A percentile compares a stretch with the other conserved stretches of the same genome.
Conservation (phyloP, 306 rosid genomes). For the Sicyos edulis region DNA sequence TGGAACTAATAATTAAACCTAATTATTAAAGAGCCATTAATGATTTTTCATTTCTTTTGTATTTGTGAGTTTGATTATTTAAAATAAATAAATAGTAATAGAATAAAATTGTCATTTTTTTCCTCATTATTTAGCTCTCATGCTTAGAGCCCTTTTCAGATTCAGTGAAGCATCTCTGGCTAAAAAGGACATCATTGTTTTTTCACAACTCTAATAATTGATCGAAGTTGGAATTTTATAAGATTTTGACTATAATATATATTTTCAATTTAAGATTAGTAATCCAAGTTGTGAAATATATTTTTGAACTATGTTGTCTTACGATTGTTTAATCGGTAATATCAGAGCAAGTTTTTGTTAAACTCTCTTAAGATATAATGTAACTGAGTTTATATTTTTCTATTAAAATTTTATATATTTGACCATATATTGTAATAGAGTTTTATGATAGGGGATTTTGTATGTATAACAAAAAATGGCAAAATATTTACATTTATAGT, state of each 20-base stretch:
- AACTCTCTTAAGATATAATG: too few species aligned
- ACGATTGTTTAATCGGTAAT: too few species aligned
- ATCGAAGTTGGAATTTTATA: too few species aligned
- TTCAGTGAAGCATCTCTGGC: conserved; percentile 3
- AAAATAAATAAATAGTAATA: not conserved
- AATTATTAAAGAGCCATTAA: not conserved
- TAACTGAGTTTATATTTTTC: too few species aligned
- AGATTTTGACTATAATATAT: not conserved
- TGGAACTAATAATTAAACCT: not conserved
- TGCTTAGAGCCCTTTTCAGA: not conserved
- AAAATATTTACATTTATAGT: too few species aligned
- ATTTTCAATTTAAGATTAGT: not conserved
- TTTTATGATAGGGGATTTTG: too few species aligned
- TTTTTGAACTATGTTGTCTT: too few species aligned
- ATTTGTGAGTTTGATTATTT: not conserved
- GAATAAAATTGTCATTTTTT: not conserved
- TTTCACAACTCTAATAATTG: not conserved
- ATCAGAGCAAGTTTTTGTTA: too few species aligned
- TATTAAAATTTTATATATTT: too few species aligned
- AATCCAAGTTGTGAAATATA: too few species aligned
- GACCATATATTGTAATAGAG: too few species aligned
- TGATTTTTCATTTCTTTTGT: not conserved
- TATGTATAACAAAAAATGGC: too few species aligned
- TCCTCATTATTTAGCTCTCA: not conserved
- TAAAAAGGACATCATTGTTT: not conserved